Evolutionary conservation across 495 filamentous ascomycete species (phyloP).

Genomic region (Talaromyces proteolyticus): DNA sequence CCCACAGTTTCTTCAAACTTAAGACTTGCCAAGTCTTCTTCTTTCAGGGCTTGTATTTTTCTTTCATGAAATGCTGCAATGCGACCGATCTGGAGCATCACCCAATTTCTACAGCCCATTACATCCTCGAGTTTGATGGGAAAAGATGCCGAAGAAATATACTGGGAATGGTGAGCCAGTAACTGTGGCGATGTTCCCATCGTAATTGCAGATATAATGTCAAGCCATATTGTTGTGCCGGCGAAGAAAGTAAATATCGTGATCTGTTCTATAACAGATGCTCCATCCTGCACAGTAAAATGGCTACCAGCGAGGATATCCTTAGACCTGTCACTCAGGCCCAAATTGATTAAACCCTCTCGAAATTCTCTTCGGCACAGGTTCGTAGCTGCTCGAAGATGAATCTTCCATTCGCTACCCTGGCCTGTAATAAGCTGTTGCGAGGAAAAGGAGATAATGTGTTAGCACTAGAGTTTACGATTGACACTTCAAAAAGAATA

Average conservation of each 20-base stretch:
- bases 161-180: background rate
- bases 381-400: constrained; percentile 1
- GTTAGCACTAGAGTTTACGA: background rate
- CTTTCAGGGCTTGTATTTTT: background rate
- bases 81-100: background rate
- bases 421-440: background rate
- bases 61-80: background rate
- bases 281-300: background rate
- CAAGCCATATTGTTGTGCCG: background rate
- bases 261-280: background rate
- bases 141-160: background rate
- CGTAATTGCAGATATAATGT: background rate
- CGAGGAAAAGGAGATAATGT: background rate
- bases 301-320: background rate
- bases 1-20: background rate
- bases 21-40: background rate
- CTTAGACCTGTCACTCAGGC: background rate
- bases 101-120: background rate
- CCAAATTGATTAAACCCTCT: background rate
- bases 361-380: background rate
- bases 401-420: background rate
- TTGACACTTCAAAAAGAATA: background rate
- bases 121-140: background rate
- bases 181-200: background rate
- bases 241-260: background rate